Base-by-base conservation (phyloP, 768 basidiomycete genomes). In the Chalciporus chontae region DNA sequence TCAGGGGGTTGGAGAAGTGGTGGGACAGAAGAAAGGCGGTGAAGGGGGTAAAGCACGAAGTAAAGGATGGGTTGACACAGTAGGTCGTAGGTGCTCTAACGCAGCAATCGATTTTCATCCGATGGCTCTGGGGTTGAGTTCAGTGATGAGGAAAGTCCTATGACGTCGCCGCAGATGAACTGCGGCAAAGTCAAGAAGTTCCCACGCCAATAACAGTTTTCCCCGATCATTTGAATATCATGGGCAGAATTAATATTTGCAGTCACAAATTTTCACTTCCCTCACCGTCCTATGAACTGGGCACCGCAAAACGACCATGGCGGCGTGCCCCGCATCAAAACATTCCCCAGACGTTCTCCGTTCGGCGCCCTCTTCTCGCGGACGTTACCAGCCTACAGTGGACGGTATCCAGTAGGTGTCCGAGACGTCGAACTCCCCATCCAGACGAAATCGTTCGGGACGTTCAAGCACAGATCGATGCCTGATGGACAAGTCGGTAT, bases 351-450 rank as follows among this genome's bases (percentile, higher is more conserved):
- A 10, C 53, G 41, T 2, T 55, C 53, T 2, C 7, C 40, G 5
- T 62, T 55, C 31, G 53, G 53, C 8, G 18, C 47, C 11, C 44
- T 67, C 15, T 58, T 70, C 42, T 59, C 57, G 14, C 43, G 68
- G 17, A 65, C 63, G 4, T 51, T 69, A 9, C 70, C 67, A 1
- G 29, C 53, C 2, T 69, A 72, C 48, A 57, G 49, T 21, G 71
- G 71, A 23, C 47, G 32, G 15, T 60, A 64, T 44, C 37, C 46
- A 1, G 67, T 71, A n/a, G 68, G 71, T 10, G 63, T 69, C 11
- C 59, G 59, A 23, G 70, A 71, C 40, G 51, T 68, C 43, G 69
- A 69, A 42, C 15, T 65, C n/a, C 59, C 70, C 1, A 48, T 68
- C 34, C 53, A 50, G n/a, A 29, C 46, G 14, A 56, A 59, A 43